Base-by-base conservation (phyloP, 2,329 filamentous ascomycete species). In the Trichoderma oligosporum region DNA sequence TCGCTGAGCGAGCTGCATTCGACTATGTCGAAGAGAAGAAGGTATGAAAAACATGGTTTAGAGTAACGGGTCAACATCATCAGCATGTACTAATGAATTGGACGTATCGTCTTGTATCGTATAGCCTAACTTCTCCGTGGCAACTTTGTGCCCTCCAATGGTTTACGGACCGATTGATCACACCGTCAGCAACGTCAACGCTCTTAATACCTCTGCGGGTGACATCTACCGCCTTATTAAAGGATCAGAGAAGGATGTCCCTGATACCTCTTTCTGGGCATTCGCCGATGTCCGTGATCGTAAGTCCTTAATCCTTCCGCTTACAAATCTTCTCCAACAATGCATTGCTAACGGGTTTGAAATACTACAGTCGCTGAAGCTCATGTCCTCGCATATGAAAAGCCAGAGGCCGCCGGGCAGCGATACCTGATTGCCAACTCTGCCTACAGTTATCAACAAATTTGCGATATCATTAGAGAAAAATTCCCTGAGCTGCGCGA, bases 201-300 rank as follows among this genome's bases (percentile, higher is more conserved):
- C 24, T 22, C 35, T 51, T 24, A 51, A 51, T 4, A 51, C 47
- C 12, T 51, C 47, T 39, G 16, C 47, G 0, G 16, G n/a, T 4
- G 47, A 51, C 24, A 51, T 51, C 16, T 29, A 51, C 22, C 35
- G 47, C 4, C 47, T 51, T 9, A n/a, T 51, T 2, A 22, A 51
- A 2, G 35, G 47, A n/a, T 51, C 47, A 4, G 47, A 39, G 11
- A 39, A 51, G 24, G 11, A 14, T 12, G 35, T 51, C 18, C 47
- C 47, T 12, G 35, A 39, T 9, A 51, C 22, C 20, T 11, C 35
- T 4, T 39, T 51, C n/a, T 38, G 36, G 24, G 47, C 35, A 22
- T 51, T 51, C 4, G 47, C n/a, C n/a, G 47, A 51, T 4, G 47
- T 51, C 35, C 47, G 35, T 11, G 47, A 51, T 39, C 35, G 47